Evolutionary conservation across 192 early-diverging fungal genomes (phyloP).

Genomic region (Chytriomyces sp.): DNA sequence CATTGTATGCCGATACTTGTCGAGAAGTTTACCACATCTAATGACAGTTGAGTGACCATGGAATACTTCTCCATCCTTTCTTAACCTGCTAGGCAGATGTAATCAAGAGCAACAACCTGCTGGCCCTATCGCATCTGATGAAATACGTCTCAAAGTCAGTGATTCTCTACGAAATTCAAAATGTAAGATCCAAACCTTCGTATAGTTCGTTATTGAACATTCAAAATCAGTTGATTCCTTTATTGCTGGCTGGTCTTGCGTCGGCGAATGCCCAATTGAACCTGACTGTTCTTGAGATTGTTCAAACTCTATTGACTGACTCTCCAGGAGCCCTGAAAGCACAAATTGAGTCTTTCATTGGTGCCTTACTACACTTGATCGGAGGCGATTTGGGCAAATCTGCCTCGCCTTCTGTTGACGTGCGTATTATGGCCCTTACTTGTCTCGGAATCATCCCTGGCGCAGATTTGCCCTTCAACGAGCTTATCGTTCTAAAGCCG

Average conservation of each 20-base stretch:
- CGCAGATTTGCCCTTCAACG: constrained; percentile 11
- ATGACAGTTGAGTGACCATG: constrained; percentile 1
- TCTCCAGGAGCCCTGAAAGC: constrained; percentile 65
- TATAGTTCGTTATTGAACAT: background rate
- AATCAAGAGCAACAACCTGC: constrained; percentile 70
- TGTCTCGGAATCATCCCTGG: constrained; percentile 22
- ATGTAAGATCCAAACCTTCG: constrained; percentile 43
- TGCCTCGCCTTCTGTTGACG: background rate
- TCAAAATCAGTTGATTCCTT: constrained; percentile 65
- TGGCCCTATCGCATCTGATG: constrained; percentile 82
- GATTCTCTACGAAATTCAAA: constrained; percentile 73
- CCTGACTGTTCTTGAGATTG: constrained; percentile 74
- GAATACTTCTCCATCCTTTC: background rate
- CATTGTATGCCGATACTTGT: constrained; percentile 61
- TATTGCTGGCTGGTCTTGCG: constrained; percentile 74
- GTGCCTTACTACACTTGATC: background rate
- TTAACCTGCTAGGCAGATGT: constrained; percentile 34
- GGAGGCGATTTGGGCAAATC: background rate
- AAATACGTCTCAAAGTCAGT: constrained; percentile 82
- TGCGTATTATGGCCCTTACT: constrained; percentile 20
- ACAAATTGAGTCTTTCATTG: constrained; percentile 42
- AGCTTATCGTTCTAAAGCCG: constrained; percentile 57
- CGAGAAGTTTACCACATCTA: constrained; percentile 22
- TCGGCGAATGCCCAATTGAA: constrained; percentile 64
- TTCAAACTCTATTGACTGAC: constrained; percentile 73